These are phyloP conservation scores for Picea glauca DNA, from an alignment of 75 land plant species.

Conservation along the genomic window DNA sequence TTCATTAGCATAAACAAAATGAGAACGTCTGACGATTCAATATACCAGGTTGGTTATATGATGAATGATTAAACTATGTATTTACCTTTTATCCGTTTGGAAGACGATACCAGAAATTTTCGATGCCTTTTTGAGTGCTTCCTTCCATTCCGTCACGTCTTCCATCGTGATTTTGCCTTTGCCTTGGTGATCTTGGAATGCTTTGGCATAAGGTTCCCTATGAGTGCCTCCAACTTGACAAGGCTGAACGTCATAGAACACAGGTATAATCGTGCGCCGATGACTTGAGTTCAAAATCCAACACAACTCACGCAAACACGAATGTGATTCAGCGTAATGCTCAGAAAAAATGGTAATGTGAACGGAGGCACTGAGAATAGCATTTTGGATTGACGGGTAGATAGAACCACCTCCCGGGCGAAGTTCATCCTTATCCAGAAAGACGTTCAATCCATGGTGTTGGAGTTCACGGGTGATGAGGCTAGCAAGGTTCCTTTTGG, in stretches of 20 bases:
- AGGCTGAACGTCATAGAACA: neutral
- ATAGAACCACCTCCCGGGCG: neutral
- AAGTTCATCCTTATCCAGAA: neutral
- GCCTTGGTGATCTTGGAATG: neutral
- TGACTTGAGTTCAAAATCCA: neutral
- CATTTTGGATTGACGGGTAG: neutral
- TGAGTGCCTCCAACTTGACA: neutral
- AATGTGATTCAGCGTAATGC: neutral
- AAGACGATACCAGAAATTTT: too few species aligned
- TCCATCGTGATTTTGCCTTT: neutral
- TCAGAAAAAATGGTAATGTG: neutral
- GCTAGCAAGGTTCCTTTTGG: neutral
- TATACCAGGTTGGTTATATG: too few species aligned
- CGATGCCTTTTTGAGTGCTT: neutral
- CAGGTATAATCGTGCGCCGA: neutral
- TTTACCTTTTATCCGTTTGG: too few species aligned
- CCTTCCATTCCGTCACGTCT: neutral
- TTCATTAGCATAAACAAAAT: too few species aligned
- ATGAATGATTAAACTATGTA: too few species aligned
- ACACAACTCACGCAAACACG: neutral
- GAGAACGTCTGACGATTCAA: too few species aligned
- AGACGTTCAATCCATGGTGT: neutral
- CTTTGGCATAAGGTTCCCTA: neutral
- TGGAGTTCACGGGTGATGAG: neutral
- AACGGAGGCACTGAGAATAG: neutral